Evolutionary conservation across 2,329 filamentous ascomycete species (phyloP).

Genomic region (Stagonosporopsis cucurbitacearum): DNA sequence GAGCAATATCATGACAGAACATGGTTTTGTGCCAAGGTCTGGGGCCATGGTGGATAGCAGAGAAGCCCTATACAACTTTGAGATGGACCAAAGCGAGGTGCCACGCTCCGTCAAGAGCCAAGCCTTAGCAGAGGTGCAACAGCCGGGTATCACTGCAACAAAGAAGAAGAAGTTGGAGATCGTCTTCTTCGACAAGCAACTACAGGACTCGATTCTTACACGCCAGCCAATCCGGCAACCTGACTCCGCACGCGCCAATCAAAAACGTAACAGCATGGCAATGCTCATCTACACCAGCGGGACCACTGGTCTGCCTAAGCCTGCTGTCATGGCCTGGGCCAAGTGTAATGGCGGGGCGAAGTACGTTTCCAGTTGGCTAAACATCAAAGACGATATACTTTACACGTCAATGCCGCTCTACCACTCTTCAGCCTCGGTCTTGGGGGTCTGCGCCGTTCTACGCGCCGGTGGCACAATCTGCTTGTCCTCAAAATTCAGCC

Average conservation of each 20-base stretch:
- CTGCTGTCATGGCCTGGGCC: slow-evolving; percentile 40
- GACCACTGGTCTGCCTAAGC: slow-evolving; percentile 48
- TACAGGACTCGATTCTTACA: slow-evolving; percentile 36
- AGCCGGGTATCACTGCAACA: slow-evolving; percentile 14
- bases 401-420: slow-evolving; percentile 52
- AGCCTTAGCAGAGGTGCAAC: slow-evolving; percentile 17
- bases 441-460: slow-evolving; percentile 38
- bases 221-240: slow-evolving; percentile 40
- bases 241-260: slow-evolving; percentile 33
- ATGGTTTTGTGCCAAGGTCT: slow-evolving; percentile 31
- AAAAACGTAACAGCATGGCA: slow-evolving; percentile 39
- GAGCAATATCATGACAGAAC: slow-evolving; percentile 35
- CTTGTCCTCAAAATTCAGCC: slow-evolving; percentile 42
- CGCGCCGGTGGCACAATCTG: slow-evolving; percentile 38
- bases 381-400: slow-evolving; percentile 39
- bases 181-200: slow-evolving; percentile 39
- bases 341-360: slow-evolving; percentile 31
- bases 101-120: slow-evolving; percentile 30
- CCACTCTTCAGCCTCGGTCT: slow-evolving; percentile 41
- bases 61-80: slow-evolving; percentile 33
- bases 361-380: slow-evolving; percentile 32
- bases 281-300: slow-evolving; percentile 51
- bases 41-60: slow-evolving; percentile 8
- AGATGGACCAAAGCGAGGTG: slow-evolving; percentile 29
- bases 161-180: slow-evolving; percentile 35